Evolutionary conservation across 352 stramenopile species (phyloP).

Genomic region (Phytopythium cucurbitacearum): DNA sequence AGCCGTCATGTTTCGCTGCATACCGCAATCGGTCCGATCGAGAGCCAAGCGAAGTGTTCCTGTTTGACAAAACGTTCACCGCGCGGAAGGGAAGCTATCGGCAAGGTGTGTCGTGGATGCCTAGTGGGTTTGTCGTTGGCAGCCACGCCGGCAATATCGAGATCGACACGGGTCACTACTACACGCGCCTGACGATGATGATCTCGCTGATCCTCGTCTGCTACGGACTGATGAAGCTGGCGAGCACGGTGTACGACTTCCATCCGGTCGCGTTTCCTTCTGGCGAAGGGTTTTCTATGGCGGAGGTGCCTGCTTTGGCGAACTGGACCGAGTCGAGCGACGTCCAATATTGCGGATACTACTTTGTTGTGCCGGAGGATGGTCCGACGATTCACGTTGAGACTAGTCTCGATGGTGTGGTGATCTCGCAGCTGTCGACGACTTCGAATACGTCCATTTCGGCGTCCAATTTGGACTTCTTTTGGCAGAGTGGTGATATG

Average conservation of each 20-base stretch:
- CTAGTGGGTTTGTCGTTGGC: slow-evolving; percentile 73
- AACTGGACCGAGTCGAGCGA: slow-evolving; percentile 35
- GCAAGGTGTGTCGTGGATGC: slow-evolving; percentile 86
- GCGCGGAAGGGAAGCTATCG: slow-evolving; percentile 73
- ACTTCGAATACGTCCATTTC: slow-evolving; percentile 34
- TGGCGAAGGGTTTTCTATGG: slow-evolving; percentile 18
- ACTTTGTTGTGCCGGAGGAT: slow-evolving; percentile 45
- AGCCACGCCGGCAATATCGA: slow-evolving; percentile 82
- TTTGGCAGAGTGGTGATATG: slow-evolving; percentile 61
- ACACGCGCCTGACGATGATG: slow-evolving; percentile 73
- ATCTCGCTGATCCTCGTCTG: slow-evolving; percentile 56
- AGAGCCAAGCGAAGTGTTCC: slow-evolving; percentile 81
- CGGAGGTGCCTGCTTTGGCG: slow-evolving; percentile 28
- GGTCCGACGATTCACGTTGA: slow-evolving; percentile 45
- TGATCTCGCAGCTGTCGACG: slow-evolving; percentile 50
- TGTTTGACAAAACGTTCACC: slow-evolving; percentile 85
- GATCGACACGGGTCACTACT: slow-evolving; percentile 85
- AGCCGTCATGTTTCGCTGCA: slow-evolving; percentile 80
- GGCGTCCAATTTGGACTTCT: slow-evolving; percentile 48
- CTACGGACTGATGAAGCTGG: slow-evolving; percentile 62
- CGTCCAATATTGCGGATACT: slow-evolving; percentile 71
- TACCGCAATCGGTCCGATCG: slow-evolving; percentile 70
- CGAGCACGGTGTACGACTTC: slow-evolving; percentile 57
- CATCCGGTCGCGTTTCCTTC: slow-evolving; percentile 31
- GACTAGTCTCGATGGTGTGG: slow-evolving; percentile 19